Evolutionary conservation across 345 rosid genomes (phyloP), one percentile per base, ranked within the genome.

Genomic region (Hypericum perforatum): DNA sequence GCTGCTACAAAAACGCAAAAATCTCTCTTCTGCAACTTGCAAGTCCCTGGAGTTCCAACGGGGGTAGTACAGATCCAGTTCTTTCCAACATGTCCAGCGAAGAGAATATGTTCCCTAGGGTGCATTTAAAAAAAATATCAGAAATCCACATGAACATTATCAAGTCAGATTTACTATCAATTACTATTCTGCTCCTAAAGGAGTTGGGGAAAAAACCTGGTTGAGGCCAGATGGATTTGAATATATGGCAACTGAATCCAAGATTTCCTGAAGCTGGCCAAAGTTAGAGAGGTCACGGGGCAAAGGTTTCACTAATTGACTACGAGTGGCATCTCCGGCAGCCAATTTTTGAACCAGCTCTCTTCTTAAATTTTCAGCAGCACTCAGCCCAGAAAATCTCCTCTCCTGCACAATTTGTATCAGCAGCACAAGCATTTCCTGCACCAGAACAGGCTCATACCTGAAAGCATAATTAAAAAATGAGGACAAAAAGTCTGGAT

Each of bases 1-100:
- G 39, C 74, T 81, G 71, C 79, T 75, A 70, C 85, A 77, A 63
- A 72, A 76, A 43, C 85, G 94, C 32, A 67, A 63, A 72, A 80
- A 92, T 76, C 94, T 88, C 78, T 92, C 98, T 76, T 92, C 95
- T 38, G 97, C 97, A 60, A 71, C 73, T 76, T 92, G 98, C 76
- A 92, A 68, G 57, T 92, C 95, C 69, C 95, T 78, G 0, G 76
- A 76, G 74, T 73, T 79, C 95, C 96, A 83, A 44, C 89, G 91
- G 63, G 91, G 95, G 63, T 88, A 89, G 73, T 83, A 92, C 38
- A 92, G 75, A 73, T 92, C 97, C 74, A 92, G 74, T 75, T 92
- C 96, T 74, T 83, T 81, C 98, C 98, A 92, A 50, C 66, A 78
- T 52, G 76, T 56, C 81, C 86, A 61, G 43, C 77, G 76, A 57